These are phyloP conservation scores for Aurinia saxatilis DNA, from an alignment of 345 rosid species.

Conservation along the genomic window DNA sequence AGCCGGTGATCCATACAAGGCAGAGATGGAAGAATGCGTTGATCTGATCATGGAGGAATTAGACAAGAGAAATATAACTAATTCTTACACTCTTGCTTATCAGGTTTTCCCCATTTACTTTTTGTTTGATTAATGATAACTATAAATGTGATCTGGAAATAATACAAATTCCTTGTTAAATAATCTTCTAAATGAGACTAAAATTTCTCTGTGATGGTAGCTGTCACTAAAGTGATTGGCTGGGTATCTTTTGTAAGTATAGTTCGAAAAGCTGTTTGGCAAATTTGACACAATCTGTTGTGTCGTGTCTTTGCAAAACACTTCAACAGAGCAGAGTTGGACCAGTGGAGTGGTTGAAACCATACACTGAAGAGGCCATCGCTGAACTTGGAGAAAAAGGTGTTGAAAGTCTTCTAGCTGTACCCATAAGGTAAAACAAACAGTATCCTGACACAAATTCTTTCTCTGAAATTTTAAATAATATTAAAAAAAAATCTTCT, in stretches of 20 bases:
- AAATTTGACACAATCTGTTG: background rate
- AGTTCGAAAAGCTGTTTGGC: background rate
- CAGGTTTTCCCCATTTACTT: conserved; percentile 46
- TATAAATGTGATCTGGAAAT: background rate
- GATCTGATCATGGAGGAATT: conserved; percentile 94
- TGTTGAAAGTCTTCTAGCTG: conserved; percentile 80
- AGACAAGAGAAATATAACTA: conserved; percentile 71
- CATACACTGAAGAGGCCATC: conserved; percentile 97
- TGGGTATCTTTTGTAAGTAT: background rate
- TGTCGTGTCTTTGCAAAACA: background rate
- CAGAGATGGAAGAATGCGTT: conserved; percentile 99
- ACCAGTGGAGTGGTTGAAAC: conserved; percentile 99
- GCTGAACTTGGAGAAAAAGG: conserved; percentile 84
- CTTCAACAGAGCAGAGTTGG: conserved; percentile 94
- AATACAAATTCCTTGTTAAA: background rate
- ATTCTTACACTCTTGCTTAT: conserved; percentile 85
- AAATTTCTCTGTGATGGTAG: background rate
- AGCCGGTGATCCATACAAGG: conserved; percentile 99
- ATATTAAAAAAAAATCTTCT: background rate
- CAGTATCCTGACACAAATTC: background rate
- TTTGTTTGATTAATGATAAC: background rate
- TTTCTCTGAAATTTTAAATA: background rate
- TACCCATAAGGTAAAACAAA: conserved; percentile 67
- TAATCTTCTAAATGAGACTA: background rate
- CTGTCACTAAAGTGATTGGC: background rate